Percentiles rank a stretch among this genome's conserved stretches.
Evolutionary conservation across 306 rosid species (phyloP).

Genomic region (Delonix regia): DNA sequence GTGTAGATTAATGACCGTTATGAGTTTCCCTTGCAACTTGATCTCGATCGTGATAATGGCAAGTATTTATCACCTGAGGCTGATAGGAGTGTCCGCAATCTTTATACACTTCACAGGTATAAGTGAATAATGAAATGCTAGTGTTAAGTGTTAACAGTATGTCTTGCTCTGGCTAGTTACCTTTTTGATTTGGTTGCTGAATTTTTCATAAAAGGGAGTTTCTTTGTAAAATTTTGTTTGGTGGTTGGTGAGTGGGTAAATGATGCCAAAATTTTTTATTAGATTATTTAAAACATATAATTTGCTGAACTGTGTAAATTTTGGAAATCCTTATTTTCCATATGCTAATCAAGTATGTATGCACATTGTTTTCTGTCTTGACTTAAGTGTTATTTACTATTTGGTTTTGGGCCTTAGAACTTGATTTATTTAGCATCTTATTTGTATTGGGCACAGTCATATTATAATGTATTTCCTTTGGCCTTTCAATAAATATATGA

Average conservation of each 20-base stretch:
- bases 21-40: conserved; percentile 98
- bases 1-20: conserved; percentile 92
- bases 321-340: conserved; percentile 20
- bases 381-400: neutral
- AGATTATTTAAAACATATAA: neutral
- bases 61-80: conserved; percentile 96
- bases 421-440: neutral
- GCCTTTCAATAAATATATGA: neutral
- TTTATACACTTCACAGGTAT: conserved; percentile 97
- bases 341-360: neutral
- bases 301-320: neutral
- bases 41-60: conserved; percentile 90
- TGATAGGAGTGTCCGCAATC: conserved; percentile 88
- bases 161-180: conserved; percentile 3
- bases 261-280: conserved; percentile 15
- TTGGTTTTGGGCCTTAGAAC: neutral
- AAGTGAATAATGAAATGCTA: conserved; percentile 16
- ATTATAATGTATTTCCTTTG: neutral
- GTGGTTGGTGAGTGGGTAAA: conserved; percentile 25
- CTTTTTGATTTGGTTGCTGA: conserved; percentile 32
- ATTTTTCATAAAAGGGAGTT: neutral
- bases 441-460: neutral
- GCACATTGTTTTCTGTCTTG: neutral
- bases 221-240: conserved; percentile 18
- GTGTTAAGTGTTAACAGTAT: conserved; percentile 12